Percentiles rank a stretch among this genome's conserved stretches.
Conservation (phyloP, 73 alveolate species). For the Durusdinium trenchii region DNA sequence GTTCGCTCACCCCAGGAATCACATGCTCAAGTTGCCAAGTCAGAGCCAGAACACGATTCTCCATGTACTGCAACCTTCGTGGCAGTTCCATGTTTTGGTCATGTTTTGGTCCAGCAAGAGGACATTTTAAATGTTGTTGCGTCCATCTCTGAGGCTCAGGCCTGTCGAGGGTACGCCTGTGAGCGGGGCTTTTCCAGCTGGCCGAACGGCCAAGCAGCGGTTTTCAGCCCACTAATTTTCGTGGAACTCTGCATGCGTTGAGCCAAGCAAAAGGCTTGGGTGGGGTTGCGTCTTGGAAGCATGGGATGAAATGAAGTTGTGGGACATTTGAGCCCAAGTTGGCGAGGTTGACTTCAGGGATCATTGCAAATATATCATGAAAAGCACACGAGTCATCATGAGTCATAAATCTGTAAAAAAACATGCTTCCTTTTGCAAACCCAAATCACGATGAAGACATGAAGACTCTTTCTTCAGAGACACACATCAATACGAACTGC, state of each 20-base stretch:
- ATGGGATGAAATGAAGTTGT: no score
- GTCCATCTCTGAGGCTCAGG: not conserved
- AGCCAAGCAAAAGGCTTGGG: slow-evolving; percentile 55
- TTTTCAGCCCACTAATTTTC: slow-evolving; percentile 30
- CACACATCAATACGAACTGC: no score
- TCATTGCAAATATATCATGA: not conserved
- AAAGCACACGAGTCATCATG: not conserved
- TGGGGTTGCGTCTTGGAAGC: no score
- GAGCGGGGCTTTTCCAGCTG: slow-evolving; percentile 55
- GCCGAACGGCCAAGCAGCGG: slow-evolving; percentile 32
- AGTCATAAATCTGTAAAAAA: not conserved
- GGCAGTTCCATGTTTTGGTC: not conserved
- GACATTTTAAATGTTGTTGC: not conserved
- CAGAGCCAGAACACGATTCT: not conserved
- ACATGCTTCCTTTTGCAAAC: not conserved
- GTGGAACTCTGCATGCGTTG: not conserved
- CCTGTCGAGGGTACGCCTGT: slow-evolving; percentile 4
- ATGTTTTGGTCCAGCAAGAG: not conserved
- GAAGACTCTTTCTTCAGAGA: no score
- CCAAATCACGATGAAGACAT: no score
- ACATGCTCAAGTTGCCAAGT: not conserved
- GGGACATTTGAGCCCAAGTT: no score
- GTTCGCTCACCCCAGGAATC: not conserved
- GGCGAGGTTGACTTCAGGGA: not conserved
- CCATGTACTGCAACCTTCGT: not conserved